Evolutionary conservation across 176 grass and related monocot genomes (phyloP).

Genomic region (Hyparrhenia diplandra): DNA sequence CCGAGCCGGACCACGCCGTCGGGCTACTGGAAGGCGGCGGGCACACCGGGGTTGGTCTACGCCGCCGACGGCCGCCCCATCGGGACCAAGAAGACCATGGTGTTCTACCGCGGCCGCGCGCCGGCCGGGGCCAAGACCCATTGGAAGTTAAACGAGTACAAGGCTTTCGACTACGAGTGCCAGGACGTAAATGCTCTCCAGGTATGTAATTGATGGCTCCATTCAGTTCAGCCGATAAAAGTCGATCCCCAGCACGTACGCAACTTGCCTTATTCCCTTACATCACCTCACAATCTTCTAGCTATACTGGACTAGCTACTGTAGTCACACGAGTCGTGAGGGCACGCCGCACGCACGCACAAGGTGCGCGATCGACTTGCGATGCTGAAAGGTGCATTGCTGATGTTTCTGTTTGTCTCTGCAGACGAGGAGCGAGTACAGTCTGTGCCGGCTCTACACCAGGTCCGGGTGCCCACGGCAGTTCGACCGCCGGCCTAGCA

Average conservation of each 20-base stretch:
- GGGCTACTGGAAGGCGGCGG: slow-evolving; percentile 96
- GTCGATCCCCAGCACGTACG: background rate
- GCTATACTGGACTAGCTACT: background rate
- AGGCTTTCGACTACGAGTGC: slow-evolving; percentile 34
- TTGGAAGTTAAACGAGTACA: slow-evolving; percentile 99
- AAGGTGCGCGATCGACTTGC: background rate
- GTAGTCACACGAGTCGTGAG: background rate
- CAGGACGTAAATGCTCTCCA: background rate
- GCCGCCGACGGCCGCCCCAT: slow-evolving; percentile 49
- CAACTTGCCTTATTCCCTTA: background rate
- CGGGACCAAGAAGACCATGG: slow-evolving; percentile 87
- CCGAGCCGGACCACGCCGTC: slow-evolving; percentile 87
- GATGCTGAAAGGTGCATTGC: background rate
- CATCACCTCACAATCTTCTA: background rate
- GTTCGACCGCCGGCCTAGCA: slow-evolving; percentile 58
- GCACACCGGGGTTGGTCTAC: slow-evolving; percentile 67
- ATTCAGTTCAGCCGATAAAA: background rate
- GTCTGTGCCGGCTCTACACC: slow-evolving; percentile 78
- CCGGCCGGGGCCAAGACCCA: slow-evolving; percentile 59
- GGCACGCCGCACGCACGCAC: background rate
- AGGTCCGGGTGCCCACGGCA: slow-evolving; percentile 51
- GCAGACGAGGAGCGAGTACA: slow-evolving; percentile 73
- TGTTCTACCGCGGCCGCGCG: slow-evolving; percentile 81
- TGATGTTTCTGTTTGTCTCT: slow-evolving; percentile 22
- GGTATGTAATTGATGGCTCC: slow-evolving; percentile 2